Conservation (phyloP, 345 rosid genomes). For the Eucalyptus pauciflora region DNA sequence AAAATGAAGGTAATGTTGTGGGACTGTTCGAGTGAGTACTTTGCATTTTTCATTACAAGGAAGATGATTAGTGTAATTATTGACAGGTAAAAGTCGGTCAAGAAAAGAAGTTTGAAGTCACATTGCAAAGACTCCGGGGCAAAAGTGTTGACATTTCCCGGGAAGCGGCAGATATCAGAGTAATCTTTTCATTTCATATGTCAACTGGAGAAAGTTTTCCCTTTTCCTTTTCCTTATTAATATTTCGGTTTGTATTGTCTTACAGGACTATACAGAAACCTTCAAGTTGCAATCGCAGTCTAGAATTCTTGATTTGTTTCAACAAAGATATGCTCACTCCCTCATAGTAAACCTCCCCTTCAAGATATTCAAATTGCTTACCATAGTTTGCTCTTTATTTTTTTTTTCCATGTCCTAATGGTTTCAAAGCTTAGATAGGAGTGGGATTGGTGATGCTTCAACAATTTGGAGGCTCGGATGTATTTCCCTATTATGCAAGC, state of each 20-base stretch:
- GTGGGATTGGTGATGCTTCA: slow-evolving; percentile 34
- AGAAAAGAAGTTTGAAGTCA: slow-evolving; percentile 18
- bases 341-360: slow-evolving; percentile 8
- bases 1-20: not conserved
- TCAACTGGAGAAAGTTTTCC: not conserved
- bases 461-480: slow-evolving; percentile 29
- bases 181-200: not conserved
- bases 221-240: not conserved
- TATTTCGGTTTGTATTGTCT: not conserved
- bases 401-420: not conserved
- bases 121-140: slow-evolving; percentile 34
- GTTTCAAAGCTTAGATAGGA: slow-evolving; percentile 21
- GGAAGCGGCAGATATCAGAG: slow-evolving; percentile 38
- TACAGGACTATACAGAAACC: slow-evolving; percentile 18
- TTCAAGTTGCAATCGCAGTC: slow-evolving; percentile 3
- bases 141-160: slow-evolving; percentile 20
- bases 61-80: not conserved
- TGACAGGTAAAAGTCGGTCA: slow-evolving; percentile 29
- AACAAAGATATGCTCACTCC: slow-evolving; percentile 23
- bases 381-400: not conserved
- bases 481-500: slow-evolving; percentile 31
- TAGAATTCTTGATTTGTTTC: slow-evolving; percentile 22
- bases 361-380: not conserved
- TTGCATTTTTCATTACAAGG: not conserved
- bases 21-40: not conserved